phyloP scores from a whole-genome alignment of 768 basidiomycete genomes.

The Scleroderma bovista region DNA sequence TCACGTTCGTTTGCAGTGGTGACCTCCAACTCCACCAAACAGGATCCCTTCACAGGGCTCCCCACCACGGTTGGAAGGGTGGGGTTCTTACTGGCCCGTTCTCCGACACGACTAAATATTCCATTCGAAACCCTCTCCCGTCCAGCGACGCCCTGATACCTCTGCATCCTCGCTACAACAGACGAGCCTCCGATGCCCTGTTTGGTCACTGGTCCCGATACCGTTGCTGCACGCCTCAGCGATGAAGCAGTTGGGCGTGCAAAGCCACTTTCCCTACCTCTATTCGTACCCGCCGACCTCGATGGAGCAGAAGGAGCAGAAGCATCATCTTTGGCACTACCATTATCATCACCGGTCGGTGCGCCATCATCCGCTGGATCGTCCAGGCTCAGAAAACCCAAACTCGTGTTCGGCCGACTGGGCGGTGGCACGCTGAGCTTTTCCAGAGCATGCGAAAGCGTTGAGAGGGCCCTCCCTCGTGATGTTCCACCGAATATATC shows the following conservation, averaged over 20 bases:
- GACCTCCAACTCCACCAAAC: background rate
- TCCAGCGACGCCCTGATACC: constrained; percentile 3
- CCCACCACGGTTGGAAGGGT: constrained; percentile 39
- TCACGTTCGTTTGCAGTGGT: background rate
- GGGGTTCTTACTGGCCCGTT: constrained; percentile 39
- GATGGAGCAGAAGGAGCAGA: constrained; percentile 4
- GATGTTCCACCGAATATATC: constrained; percentile 3
- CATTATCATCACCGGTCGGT: constrained; percentile 12
- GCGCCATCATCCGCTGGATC: constrained; percentile 19
- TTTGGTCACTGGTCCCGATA: background rate
- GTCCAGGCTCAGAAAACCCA: constrained; percentile 49
- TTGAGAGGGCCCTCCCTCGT: constrained; percentile 46
- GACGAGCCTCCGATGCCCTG: constrained; percentile 2
- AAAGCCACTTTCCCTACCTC: constrained; percentile 10
- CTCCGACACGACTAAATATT: constrained; percentile 19
- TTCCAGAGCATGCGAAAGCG: constrained; percentile 61
- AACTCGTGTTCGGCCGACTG: constrained; percentile 59
- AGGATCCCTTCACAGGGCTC: constrained; percentile 41
- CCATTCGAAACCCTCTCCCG: constrained; percentile 10
- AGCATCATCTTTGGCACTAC: constrained; percentile 18
- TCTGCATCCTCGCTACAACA: background rate
- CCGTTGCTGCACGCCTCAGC: constrained; percentile 21
- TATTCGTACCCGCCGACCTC: constrained; percentile 1
- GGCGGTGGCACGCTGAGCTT: constrained; percentile 66
- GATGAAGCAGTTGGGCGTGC: constrained; percentile 28